A percentile compares a stretch with the other conserved stretches of the same genome.
Conservation (phyloP, 1,284 basidiomycete species). For the Cerrena zonata region DNA sequence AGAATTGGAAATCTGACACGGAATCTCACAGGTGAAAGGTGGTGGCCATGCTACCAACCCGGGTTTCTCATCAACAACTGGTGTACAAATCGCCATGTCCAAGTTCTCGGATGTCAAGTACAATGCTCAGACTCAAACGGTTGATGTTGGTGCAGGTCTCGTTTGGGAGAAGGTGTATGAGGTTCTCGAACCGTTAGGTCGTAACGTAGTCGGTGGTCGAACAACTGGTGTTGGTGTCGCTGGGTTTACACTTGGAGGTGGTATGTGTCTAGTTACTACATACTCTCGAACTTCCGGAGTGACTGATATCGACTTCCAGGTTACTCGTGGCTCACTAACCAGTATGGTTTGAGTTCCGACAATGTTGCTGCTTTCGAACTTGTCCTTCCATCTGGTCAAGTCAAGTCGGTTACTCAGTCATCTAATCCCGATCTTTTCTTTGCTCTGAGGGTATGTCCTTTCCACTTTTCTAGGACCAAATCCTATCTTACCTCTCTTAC, state of each 20-base stretch:
- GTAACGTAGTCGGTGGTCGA: slow-evolving; percentile 43
- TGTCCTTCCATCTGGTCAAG: slow-evolving; percentile 36
- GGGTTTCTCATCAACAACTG: slow-evolving; percentile 46
- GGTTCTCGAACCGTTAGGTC: slow-evolving; percentile 29
- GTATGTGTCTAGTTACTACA: slow-evolving; percentile 18
- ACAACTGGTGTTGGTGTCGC: slow-evolving; percentile 36
- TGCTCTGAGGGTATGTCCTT: neutral
- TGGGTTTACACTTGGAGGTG: slow-evolving; percentile 45
- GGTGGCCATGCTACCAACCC: slow-evolving; percentile 44
- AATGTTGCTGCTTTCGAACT: slow-evolving; percentile 34
- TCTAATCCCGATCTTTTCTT: slow-evolving; percentile 32
- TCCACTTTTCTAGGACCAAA: neutral
- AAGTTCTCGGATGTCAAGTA: slow-evolving; percentile 38
- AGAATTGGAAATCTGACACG: neutral
- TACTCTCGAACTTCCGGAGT: neutral
- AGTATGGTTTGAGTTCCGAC: slow-evolving; percentile 40
- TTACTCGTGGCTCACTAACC: slow-evolving; percentile 38
- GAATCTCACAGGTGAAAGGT: slow-evolving; percentile 35
- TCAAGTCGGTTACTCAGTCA: slow-evolving; percentile 22
- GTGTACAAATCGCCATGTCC: slow-evolving; percentile 46
- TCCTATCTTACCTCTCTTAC: neutral
- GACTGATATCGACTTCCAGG: slow-evolving; percentile 20
- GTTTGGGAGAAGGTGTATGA: slow-evolving; percentile 47
- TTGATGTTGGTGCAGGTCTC: slow-evolving; percentile 42
- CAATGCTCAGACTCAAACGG: slow-evolving; percentile 25